Conservation (phyloP, 2,329 filamentous ascomycete species). For the Dactylonectria estremocensis region DNA sequence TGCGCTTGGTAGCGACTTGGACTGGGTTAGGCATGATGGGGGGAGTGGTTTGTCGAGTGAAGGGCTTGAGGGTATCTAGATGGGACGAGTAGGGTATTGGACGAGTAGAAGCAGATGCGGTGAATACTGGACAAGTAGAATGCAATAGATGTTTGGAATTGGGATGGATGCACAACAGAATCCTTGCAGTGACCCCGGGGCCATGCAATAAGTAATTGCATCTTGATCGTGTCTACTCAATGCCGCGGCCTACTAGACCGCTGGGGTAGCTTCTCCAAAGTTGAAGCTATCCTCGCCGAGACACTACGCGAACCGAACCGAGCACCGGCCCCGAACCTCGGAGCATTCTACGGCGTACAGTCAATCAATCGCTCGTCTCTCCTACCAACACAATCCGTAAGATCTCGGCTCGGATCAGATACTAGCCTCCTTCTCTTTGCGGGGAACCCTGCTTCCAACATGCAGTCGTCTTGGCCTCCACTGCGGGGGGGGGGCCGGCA, state of each 20-base stretch:
- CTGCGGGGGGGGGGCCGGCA: slow-evolving; percentile 1
- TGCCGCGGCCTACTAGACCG: slow-evolving; percentile 9
- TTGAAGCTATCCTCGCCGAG: slow-evolving; percentile 9
- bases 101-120: too few species aligned
- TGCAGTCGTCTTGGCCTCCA: slow-evolving; percentile 13
- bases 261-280: slow-evolving; percentile 25
- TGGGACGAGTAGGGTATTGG: not conserved
- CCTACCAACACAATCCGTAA: not conserved
- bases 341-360: not conserved
- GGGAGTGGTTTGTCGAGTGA: not conserved
- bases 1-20: slow-evolving; percentile 44
- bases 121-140: not conserved
- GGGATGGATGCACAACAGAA: slow-evolving; percentile 8
- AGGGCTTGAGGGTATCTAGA: not conserved
- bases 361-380: not conserved
- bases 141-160: not conserved
- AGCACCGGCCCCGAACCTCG: slow-evolving; percentile 12
- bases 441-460: slow-evolving; percentile 22
- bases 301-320: slow-evolving; percentile 12
- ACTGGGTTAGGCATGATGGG: slow-evolving; percentile 39
- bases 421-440: slow-evolving; percentile 2
- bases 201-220: slow-evolving; percentile 20
- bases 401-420: slow-evolving; percentile 14
- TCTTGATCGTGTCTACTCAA: slow-evolving; percentile 2
- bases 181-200: slow-evolving; percentile 1